Conservation (phyloP, 371 early-diverging fungal species). For the Haplosporangium sp. region DNA sequence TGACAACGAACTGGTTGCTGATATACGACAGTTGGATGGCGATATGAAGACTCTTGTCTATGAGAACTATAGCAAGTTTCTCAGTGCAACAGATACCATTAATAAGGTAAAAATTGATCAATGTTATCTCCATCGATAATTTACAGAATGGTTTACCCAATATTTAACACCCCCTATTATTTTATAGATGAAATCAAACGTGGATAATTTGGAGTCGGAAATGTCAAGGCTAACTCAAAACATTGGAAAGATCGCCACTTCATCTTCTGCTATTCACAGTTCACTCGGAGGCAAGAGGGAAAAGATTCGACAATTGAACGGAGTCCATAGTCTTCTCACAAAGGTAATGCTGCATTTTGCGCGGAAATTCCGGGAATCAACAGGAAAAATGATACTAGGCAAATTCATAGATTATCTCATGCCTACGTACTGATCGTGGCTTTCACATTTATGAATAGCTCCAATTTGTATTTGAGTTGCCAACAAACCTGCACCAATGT, state of each 20-base stretch:
- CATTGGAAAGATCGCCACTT: conserved; percentile 72
- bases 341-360: conserved; percentile 42
- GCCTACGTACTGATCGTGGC: no score
- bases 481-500: conserved; percentile 74
- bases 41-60: conserved; percentile 97
- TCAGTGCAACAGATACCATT: conserved; percentile 93
- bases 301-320: conserved; percentile 79
- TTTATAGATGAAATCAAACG: conserved; percentile 78
- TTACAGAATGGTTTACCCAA: neutral
- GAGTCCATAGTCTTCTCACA: conserved; percentile 80
- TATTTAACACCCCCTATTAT: neutral
- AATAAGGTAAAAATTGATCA: conserved; percentile 60
- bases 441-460: conserved; percentile 56
- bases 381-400: no score
- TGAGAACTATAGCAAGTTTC: conserved; percentile 96
- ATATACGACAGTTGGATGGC: conserved; percentile 91
- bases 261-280: conserved; percentile 66
- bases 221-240: conserved; percentile 78
- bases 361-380: no score
- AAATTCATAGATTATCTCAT: neutral
- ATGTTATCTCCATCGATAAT: neutral
- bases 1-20: conserved; percentile 83
- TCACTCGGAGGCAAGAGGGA: conserved; percentile 74
- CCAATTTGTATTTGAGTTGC: conserved; percentile 90
- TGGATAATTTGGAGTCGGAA: conserved; percentile 84